Base-by-base conservation (phyloP, 352 stramenopile genomes). In the Pythium insidiosum region DNA sequence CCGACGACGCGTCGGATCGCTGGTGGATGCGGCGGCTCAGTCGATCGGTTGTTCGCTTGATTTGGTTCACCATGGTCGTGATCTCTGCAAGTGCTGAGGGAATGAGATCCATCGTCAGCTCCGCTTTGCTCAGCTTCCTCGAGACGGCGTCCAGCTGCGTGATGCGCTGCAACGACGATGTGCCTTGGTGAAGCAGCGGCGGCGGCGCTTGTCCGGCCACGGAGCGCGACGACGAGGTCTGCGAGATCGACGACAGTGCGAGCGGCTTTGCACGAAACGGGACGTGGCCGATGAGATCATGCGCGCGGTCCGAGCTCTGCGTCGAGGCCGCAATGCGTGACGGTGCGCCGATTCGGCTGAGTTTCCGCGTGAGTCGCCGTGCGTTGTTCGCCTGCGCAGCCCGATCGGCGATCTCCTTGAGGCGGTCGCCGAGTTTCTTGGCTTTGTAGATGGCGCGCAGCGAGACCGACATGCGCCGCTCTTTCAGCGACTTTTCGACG, bases 401-500 rank as follows among this genome's bases (percentile, higher is more conserved):
- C 1, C 73, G 68, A 15, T 90, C 77, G 0, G 76, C 73, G 16
- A 88, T 88, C n/a, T 82, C 75, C 55, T 90, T 87, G 31, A 89
- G 69, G 55, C 86, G 86, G 43, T 88, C 73, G 5, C 74, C 77
- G 2, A 88, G 60, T 30, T 86, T 88, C 42, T 90, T 90, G 7
- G 77, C 74, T 3, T 72, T 64, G 49, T 90, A 90, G 31, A 90
- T 85, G 13, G 72, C 82, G 16, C 73, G 67, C 30, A 87, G 56
- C 19, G 77, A 85, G 4, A 84, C 69, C 0, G 72, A 85, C 73
- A 90, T 80, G 15, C 73, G 67, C 0, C 77, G 61, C 29, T 73
- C 65, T 21, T 88, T 84, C 13, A 89, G 68, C 6, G 77, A 89
- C 34, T 89, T 87, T 43, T 89, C 72, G 16, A 89, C 77, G 13